Conservation (phyloP, 1,139 yeast genomes). For the Geotrichum histeridarum region DNA sequence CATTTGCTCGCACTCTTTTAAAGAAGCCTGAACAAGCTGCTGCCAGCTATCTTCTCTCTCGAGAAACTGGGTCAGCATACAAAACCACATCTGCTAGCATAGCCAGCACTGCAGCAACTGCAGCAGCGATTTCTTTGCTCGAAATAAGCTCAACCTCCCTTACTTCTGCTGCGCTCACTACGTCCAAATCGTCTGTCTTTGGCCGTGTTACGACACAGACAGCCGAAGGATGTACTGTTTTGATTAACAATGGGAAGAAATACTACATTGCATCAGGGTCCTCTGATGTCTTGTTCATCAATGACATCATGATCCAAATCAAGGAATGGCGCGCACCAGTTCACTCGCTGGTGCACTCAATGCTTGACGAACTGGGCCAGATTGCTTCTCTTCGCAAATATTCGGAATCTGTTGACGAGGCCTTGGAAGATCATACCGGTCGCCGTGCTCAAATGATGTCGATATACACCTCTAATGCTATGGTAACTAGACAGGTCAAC, state of each 20-base stretch:
- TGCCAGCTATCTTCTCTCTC: too few relatives aligned
- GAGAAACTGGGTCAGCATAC: too few relatives aligned
- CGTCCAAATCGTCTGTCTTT: background rate
- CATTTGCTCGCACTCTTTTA: background rate
- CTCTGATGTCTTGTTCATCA: constrained; percentile 28
- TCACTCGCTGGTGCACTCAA: constrained; percentile 28
- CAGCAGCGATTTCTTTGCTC: constrained; percentile 6
- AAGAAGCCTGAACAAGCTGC: background rate
- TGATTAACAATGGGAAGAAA: constrained; percentile 10
- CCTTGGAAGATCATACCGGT: constrained; percentile 31
- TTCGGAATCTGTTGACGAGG: constrained; percentile 25
- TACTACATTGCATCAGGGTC: constrained; percentile 21
- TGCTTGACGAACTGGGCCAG: constrained; percentile 30
- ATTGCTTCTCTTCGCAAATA: constrained; percentile 27
- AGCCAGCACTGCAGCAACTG: constrained; percentile 5
- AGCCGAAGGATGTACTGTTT: constrained; percentile 1
- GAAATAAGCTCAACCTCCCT: background rate
- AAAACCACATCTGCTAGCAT: background rate
- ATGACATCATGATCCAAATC: constrained; percentile 26
- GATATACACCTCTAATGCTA: constrained; percentile 7
- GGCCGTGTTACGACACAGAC: background rate
- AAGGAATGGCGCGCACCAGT: constrained; percentile 36
- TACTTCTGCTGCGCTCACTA: background rate
- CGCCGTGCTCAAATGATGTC: constrained; percentile 17
- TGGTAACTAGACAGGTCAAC: constrained; percentile 30